phyloP scores from a whole-genome alignment of 2,329 filamentous ascomycete species.

The Alternaria dauci region DNA sequence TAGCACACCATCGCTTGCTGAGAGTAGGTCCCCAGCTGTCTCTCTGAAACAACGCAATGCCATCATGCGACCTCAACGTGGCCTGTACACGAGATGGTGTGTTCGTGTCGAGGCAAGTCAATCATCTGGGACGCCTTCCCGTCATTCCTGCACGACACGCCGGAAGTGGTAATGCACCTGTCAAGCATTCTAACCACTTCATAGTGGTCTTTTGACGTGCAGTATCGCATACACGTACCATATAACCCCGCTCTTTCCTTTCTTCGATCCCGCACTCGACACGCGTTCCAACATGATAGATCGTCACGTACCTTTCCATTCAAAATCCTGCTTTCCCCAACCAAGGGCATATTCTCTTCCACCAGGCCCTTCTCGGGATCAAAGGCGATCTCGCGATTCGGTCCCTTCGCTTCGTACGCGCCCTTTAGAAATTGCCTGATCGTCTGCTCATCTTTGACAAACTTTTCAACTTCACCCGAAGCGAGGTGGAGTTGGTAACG shows the following conservation, averaged over 20 bases:
- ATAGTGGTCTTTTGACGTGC: neutral
- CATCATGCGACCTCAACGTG: conserved; percentile 1
- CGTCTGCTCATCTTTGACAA: conserved; percentile 63
- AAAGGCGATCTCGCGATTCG: conserved; percentile 66
- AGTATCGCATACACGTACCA: neutral
- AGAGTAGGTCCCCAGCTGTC: conserved; percentile 2
- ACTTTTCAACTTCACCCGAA: conserved; percentile 64
- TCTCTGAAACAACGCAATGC: conserved; percentile 14
- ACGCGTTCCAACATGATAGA: conserved; percentile 13
- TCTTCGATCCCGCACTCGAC: neutral
- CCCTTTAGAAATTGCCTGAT: conserved; percentile 75
- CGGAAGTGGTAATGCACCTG: conserved; percentile 1
- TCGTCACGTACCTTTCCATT: conserved; percentile 62
- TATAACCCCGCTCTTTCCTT: neutral
- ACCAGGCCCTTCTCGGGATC: conserved; percentile 68
- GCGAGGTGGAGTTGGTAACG: conserved; percentile 84
- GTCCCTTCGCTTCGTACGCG: conserved; percentile 72
- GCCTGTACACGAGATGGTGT: neutral
- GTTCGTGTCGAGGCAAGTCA: conserved; percentile 1
- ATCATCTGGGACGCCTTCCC: conserved; percentile 5
- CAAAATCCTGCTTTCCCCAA: conserved; percentile 68
- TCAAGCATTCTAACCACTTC: neutral
- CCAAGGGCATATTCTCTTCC: conserved; percentile 67
- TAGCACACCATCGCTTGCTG: conserved; percentile 22
- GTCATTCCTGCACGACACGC: conserved; percentile 4